Percentiles rank a stretch among this genome's conserved stretches.
These are phyloP conservation scores for Leccinum broughii DNA, from an alignment of 768 basidiomycete species.

Conservation along the genomic window DNA sequence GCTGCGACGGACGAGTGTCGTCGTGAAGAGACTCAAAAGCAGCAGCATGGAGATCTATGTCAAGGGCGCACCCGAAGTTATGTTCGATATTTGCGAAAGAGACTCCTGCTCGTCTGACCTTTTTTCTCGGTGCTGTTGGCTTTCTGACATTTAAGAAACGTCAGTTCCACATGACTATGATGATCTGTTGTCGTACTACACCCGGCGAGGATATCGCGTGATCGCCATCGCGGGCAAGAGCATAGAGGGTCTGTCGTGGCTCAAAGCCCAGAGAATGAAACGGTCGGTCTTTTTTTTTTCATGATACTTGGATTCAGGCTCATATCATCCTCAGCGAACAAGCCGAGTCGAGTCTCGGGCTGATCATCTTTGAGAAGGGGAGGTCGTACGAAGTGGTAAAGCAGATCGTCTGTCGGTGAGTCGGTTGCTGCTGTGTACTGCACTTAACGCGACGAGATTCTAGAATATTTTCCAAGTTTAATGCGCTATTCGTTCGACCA, in stretches of 20 bases:
- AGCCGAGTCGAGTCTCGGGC: conserved; percentile 87
- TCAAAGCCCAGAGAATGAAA: conserved; percentile 96
- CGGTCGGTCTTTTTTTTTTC: conserved; percentile 49
- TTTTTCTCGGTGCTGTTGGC: not conserved
- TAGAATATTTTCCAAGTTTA: too few species aligned
- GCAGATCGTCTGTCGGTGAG: too few species aligned
- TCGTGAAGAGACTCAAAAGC: conserved; percentile 94
- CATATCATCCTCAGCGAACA: conserved; percentile 64
- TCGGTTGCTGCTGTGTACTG: too few species aligned
- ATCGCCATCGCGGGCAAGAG: conserved; percentile 98
- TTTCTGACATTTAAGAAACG: conserved; percentile 16
- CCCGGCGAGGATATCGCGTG: conserved; percentile 93
- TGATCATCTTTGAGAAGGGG: conserved; percentile 93
- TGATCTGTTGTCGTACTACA: conserved; percentile 95
- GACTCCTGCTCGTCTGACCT: conserved; percentile 70
- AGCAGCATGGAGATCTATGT: conserved; percentile 97
- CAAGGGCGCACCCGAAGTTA: conserved; percentile 99
- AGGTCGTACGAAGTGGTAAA: too few species aligned
- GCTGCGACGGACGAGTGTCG: conserved; percentile 93
- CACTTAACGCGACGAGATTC: too few species aligned
- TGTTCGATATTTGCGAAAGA: conserved; percentile 91
- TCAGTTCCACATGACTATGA: conserved; percentile 96
- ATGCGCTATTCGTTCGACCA: too few species aligned
- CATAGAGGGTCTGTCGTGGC: conserved; percentile 91
- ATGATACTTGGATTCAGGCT: conserved; percentile 5